phyloP scores from a whole-genome alignment of 306 rosid species.

The Geum urbanum region DNA sequence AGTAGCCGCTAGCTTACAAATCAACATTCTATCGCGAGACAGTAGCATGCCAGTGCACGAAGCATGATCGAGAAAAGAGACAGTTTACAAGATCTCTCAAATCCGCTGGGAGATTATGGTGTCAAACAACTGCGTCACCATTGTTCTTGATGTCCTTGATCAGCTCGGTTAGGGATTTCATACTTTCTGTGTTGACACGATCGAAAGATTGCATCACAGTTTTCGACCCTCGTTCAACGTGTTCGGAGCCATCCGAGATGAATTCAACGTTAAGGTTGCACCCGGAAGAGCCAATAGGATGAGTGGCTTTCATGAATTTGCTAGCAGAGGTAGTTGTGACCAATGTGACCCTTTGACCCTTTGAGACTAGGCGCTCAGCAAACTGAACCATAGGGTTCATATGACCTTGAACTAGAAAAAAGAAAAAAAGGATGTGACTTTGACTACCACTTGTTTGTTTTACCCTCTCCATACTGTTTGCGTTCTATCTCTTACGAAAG shows the following conservation, averaged over 20 bases:
- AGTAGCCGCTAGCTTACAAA: too few species aligned
- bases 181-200: not conserved
- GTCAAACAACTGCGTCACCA: not conserved
- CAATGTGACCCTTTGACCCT: not conserved
- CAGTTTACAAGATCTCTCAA: too few species aligned
- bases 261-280: not conserved
- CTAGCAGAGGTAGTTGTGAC: not conserved
- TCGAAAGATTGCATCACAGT: not conserved
- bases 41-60: too few species aligned
- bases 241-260: not conserved
- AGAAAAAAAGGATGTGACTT: not conserved
- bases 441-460: not conserved
- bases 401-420: slow-evolving; percentile 1
- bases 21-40: too few species aligned
- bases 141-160: not conserved
- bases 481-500: too few species aligned
- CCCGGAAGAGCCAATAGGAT: not conserved
- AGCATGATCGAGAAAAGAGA: too few species aligned
- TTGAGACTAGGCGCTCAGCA: slow-evolving; percentile 1
- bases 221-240: not conserved
- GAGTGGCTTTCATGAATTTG: not conserved
- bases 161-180: not conserved
- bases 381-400: slow-evolving; percentile 6
- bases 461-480: not conserved
- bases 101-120: too few species aligned